Conservation (phyloP, 2,329 filamentous ascomycete species). For the Chalaropsis thielavioides region DNA sequence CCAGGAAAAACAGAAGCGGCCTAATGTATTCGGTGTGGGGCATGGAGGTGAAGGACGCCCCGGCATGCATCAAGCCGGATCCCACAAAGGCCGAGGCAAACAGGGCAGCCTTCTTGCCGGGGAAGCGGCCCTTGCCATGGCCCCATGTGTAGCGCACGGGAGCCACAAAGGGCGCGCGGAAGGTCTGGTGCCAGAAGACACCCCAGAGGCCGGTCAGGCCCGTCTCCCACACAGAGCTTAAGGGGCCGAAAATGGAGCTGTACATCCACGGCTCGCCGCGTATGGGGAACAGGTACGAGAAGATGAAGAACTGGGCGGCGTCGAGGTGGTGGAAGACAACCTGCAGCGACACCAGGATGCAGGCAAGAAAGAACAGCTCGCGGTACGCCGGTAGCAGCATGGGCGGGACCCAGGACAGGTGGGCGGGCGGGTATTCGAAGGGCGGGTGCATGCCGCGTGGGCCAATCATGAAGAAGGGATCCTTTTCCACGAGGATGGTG, state of each 20-base stretch:
- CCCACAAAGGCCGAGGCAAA: slow-evolving; percentile 44
- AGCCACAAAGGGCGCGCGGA: slow-evolving; percentile 56
- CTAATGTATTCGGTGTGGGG: slow-evolving; percentile 36
- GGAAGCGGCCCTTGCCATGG: slow-evolving; percentile 24
- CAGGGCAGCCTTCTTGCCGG: slow-evolving; percentile 21
- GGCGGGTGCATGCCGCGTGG: slow-evolving; percentile 21
- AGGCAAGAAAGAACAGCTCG: slow-evolving; percentile 39
- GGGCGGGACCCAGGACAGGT: slow-evolving; percentile 30
- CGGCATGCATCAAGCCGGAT: slow-evolving; percentile 55
- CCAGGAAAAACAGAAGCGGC: slow-evolving; percentile 54
- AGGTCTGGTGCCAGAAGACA: slow-evolving; percentile 80
- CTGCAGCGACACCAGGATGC: slow-evolving; percentile 45
- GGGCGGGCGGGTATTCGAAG: slow-evolving; percentile 27
- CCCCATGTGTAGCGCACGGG: slow-evolving; percentile 37
- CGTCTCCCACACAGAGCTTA: slow-evolving; percentile 42
- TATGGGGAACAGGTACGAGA: slow-evolving; percentile 38
- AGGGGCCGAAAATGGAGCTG: slow-evolving; percentile 41
- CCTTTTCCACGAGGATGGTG: slow-evolving; percentile 48
- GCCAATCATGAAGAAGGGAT: slow-evolving; percentile 60
- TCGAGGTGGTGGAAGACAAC: slow-evolving; percentile 47
- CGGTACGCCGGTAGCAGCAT: slow-evolving; percentile 40
- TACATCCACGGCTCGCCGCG: slow-evolving; percentile 38
- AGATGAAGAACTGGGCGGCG: slow-evolving; percentile 37
- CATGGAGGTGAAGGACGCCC: slow-evolving; percentile 53
- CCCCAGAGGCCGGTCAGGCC: slow-evolving; percentile 76